A percentile compares a stretch with the other conserved stretches of the same genome.
phyloP scores from a whole-genome alignment of 768 basidiomycete species.

The Suillus variegatus region DNA sequence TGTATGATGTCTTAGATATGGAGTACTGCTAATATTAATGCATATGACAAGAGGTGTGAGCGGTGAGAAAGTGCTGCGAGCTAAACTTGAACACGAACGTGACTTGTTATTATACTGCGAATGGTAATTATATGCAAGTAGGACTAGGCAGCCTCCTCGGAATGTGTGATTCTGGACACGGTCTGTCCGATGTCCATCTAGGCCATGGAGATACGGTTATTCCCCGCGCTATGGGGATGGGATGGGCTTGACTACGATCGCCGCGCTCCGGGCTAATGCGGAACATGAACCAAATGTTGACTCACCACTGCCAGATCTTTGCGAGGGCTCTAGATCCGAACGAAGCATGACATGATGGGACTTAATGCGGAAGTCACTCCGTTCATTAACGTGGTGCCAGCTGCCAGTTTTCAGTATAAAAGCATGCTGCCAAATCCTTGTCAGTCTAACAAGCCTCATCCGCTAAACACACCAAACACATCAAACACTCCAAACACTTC shows the following conservation, averaged over 20 bases:
- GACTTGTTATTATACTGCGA: conserved; percentile 2
- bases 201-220: conserved; percentile 13
- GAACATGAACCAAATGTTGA: conserved; percentile 4
- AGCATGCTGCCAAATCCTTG: conserved; percentile 6
- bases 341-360: neutral
- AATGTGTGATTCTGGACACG: conserved; percentile 14
- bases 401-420: conserved; percentile 20
- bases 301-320: conserved; percentile 11
- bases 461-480: conserved; percentile 6
- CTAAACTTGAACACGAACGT: conserved; percentile 5
- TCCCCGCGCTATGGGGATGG: neutral
- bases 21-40: neutral
- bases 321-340: conserved; percentile 17
- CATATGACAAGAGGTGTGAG: conserved; percentile 7
- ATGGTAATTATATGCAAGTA: neutral
- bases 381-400: conserved; percentile 2
- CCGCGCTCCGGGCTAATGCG: conserved; percentile 5
- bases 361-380: conserved; percentile 3
- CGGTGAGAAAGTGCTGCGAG: conserved; percentile 2
- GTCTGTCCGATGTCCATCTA: neutral
- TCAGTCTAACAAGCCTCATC: conserved; percentile 3
- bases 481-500: conserved; percentile 1
- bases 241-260: conserved; percentile 1
- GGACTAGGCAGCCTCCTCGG: conserved; percentile 4
- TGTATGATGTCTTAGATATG: neutral